Conservation (phyloP, 306 rosid species). For the Inga laurina region DNA sequence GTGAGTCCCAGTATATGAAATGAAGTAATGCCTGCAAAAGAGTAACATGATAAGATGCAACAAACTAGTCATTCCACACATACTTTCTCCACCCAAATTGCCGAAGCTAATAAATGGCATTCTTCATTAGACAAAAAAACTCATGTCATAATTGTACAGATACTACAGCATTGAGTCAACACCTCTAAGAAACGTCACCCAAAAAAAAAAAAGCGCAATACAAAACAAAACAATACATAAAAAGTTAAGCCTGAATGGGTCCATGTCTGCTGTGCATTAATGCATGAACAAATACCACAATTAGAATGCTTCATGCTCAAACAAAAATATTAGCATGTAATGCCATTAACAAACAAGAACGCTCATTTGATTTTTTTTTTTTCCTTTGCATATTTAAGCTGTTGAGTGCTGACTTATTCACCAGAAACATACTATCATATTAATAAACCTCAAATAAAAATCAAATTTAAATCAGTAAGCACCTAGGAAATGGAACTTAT, state of each 20-base stretch:
- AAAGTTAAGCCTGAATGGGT: not conserved
- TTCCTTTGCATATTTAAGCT: slow-evolving; percentile 5
- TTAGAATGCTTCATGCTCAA: slow-evolving; percentile 6
- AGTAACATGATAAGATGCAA: not conserved
- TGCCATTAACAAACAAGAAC: not conserved
- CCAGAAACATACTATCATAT: not conserved
- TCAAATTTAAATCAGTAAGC: not conserved
- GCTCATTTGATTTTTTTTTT: not conserved
- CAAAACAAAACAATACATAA: not conserved
- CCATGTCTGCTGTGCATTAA: not conserved
- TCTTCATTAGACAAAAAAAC: slow-evolving; percentile 3
- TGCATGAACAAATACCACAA: slow-evolving; percentile 21
- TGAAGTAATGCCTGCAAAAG: slow-evolving; percentile 64
- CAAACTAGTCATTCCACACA: not conserved
- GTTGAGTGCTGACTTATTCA: not conserved
- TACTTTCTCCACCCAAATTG: slow-evolving; percentile 9
- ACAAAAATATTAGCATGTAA: not conserved
- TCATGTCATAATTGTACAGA: not conserved
- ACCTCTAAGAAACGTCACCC: not conserved
- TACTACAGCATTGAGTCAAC: not conserved
- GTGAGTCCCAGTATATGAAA: slow-evolving; percentile 64
- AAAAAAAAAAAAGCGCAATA: not conserved
- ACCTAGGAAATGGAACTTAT: not conserved
- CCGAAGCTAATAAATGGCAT: slow-evolving; percentile 13
- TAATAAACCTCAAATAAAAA: slow-evolving; percentile 13